Conservation (phyloP, 2,329 filamentous ascomycete species). For the Biscogniauxia mediterranea region DNA sequence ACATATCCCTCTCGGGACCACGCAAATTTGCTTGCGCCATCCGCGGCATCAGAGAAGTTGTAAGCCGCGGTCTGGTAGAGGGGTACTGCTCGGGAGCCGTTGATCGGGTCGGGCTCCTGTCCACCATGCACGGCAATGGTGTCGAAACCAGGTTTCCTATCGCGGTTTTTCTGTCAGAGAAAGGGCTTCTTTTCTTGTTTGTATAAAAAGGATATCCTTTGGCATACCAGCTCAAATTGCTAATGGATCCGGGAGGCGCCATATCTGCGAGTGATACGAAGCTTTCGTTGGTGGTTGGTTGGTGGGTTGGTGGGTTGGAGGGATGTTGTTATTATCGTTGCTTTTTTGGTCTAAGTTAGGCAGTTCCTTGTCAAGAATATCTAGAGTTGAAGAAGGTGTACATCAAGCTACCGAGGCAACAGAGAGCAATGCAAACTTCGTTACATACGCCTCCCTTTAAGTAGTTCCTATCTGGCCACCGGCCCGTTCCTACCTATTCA, state of each 20-base stretch:
- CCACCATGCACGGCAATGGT: constrained; percentile 32
- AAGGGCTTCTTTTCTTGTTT: constrained; percentile 2
- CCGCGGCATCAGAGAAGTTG: constrained; percentile 37
- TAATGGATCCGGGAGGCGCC: constrained; percentile 33
- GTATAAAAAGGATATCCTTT: not conserved
- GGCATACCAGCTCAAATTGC: constrained; percentile 32
- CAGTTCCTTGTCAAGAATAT: not conserved
- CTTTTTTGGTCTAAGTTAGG: no score
- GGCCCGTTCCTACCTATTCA: not conserved
- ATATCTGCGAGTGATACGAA: constrained; percentile 13
- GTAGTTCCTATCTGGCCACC: not conserved
- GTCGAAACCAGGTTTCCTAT: constrained; percentile 30
- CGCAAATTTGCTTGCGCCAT: constrained; percentile 37
- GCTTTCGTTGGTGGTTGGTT: no score
- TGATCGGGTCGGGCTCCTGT: constrained; percentile 34
- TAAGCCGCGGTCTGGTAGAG: constrained; percentile 32
- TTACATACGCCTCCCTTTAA: not conserved
- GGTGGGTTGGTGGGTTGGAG: no score
- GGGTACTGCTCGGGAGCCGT: constrained; percentile 31
- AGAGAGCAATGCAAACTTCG: no score
- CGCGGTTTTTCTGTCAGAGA: constrained; percentile 14
- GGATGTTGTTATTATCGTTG: not conserved
- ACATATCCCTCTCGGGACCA: constrained; percentile 39
- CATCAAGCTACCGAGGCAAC: not conserved
- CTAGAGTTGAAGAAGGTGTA: not conserved